These are phyloP conservation scores for Grigorovia transvaalensis DNA, from an alignment of 805 yeast species.

Conservation along the genomic window DNA sequence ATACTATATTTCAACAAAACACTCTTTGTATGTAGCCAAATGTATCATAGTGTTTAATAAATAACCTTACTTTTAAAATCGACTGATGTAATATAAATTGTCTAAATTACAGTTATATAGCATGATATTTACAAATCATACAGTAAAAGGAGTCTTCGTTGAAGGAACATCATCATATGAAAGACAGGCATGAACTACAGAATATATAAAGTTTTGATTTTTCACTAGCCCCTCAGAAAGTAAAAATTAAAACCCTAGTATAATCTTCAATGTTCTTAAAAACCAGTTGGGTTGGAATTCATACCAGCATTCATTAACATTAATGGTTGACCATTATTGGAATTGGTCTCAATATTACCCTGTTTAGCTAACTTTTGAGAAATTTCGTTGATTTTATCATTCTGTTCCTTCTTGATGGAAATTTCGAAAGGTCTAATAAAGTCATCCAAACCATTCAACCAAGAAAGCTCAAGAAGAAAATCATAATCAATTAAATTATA, in stretches of 20 bases:
- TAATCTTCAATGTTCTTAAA: conserved; percentile 33
- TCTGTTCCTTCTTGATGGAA: conserved; percentile 72
- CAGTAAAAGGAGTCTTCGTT: neutral
- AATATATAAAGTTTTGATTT: neutral
- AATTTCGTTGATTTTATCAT: conserved; percentile 51
- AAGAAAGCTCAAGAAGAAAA: conserved; percentile 76
- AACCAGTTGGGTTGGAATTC: conserved; percentile 65
- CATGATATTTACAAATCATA: neutral
- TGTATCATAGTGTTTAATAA: neutral
- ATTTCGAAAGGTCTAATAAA: conserved; percentile 88
- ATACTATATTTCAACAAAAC: neutral
- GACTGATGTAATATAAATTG: neutral
- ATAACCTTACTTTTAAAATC: neutral
- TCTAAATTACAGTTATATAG: neutral
- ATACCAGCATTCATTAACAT: conserved; percentile 76
- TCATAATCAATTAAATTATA: conserved; percentile 74
- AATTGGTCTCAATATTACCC: conserved; percentile 42
- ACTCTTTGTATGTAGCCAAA: neutral
- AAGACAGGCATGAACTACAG: neutral
- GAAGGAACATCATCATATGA: neutral
- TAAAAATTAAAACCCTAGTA: neutral
- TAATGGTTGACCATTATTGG: conserved; percentile 55
- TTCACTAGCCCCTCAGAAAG: conserved; percentile 3
- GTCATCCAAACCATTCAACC: conserved; percentile 80
- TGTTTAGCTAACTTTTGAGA: conserved; percentile 58